Base-by-base conservation (phyloP, 345 rosid genomes). In the Populus pruinosa region DNA sequence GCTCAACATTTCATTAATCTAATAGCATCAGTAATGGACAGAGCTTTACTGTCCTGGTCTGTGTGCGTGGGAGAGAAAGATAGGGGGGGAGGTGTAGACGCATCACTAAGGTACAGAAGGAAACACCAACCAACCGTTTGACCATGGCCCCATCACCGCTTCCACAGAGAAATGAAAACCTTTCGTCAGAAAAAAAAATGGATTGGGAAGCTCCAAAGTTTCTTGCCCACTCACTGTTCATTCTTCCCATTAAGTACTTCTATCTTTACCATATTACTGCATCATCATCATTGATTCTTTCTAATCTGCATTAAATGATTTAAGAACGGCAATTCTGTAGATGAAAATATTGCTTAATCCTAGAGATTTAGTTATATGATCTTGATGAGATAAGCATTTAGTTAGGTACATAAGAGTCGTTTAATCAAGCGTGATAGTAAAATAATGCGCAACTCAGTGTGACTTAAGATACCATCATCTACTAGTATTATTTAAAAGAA, bases 81-180 rank as follows among this genome's bases (percentile, higher is more conserved):
- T 11, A 1, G 10, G 8, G 0, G 6, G 0, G 12, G 9, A 23
- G 9, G 47, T 33, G 43, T 0, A 8, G n/a, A 27, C 76, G 72
- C 76, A 76, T 53, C 69, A 76, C 77, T 53, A 76, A 77, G 55
- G 41, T 59, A 78, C 77, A 75, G 80, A 62, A 83, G 74, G 86
- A 85, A 85, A 81, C 86, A 79, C 85, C 91, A 87, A 86, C 80
- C 82, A 77, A 84, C 87, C 86, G 88, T 67, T 85, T 85, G 87
- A 88, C 90, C 83, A 25, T 80, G 88, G 77, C 67, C 92, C 91
- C 85, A 70, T 65, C 13, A 17, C 61, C 20, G 1, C 62, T 49
- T 70, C 17, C 62, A 41, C 47, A 53, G 38, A 80, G 14, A 67
- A 63, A 49, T 67, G 16, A 77, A 84, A 86, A 86, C 86, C 84